Evolutionary conservation across 1,284 basidiomycete species (phyloP).

Genomic region (Ustilago trichophora): DNA sequence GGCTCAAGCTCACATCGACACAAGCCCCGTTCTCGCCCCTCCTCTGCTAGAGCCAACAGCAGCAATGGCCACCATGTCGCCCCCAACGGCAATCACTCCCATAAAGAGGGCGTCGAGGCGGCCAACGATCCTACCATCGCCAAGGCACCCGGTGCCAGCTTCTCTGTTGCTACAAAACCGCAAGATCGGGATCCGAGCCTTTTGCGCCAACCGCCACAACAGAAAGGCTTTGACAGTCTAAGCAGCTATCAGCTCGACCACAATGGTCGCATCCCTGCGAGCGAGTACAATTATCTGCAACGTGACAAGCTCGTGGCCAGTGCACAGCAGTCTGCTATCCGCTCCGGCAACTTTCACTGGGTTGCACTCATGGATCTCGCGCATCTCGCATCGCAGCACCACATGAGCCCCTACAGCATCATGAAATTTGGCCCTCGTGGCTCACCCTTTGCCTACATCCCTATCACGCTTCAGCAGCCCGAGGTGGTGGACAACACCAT

Average conservation of each 20-base stretch:
- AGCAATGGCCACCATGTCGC: neutral
- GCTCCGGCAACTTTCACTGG: conserved; percentile 53
- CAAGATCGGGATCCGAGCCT: conserved; percentile 44
- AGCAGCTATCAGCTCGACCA: conserved; percentile 41
- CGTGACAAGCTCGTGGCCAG: conserved; percentile 51
- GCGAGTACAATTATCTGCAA: conserved; percentile 37
- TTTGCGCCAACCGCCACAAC: conserved; percentile 21
- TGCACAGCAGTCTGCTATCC: conserved; percentile 42
- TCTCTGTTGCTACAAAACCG: conserved; percentile 41
- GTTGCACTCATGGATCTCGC: conserved; percentile 57
- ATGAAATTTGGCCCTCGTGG: conserved; percentile 59
- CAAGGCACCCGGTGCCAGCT: conserved; percentile 37
- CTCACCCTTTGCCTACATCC: conserved; percentile 62
- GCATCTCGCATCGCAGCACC: conserved; percentile 62
- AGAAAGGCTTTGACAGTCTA: conserved; percentile 21
- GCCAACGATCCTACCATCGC: conserved; percentile 26
- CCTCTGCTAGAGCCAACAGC: conserved; percentile 3
- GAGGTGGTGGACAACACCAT: conserved; percentile 41
- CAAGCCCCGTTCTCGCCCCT: conserved; percentile 1
- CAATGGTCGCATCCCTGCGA: conserved; percentile 43
- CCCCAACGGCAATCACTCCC: neutral
- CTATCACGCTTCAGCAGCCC: conserved; percentile 61
- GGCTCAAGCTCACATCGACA: conserved; percentile 3
- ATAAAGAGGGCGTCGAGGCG: conserved; percentile 28
- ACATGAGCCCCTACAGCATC: conserved; percentile 57